phyloP scores from a whole-genome alignment of 2,329 filamentous ascomycete genomes.

The Decorospora gaudefroyi region DNA sequence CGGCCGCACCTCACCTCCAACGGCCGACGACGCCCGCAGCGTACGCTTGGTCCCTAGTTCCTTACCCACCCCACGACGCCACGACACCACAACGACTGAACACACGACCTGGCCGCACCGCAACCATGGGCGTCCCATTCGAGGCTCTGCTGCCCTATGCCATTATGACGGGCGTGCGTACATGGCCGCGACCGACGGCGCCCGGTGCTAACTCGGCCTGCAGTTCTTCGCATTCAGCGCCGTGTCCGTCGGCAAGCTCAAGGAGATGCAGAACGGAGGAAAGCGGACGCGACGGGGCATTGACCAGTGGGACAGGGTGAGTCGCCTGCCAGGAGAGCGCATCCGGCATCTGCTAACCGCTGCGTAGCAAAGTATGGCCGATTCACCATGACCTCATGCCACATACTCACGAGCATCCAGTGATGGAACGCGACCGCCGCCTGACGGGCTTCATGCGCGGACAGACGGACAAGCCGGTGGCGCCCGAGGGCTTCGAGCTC shows the following conservation, averaged over 20 bases:
- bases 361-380: slow-evolving; percentile 59
- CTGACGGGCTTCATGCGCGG: slow-evolving; percentile 65
- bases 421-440: slow-evolving; percentile 69
- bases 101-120: slow-evolving; percentile 36
- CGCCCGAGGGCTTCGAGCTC: slow-evolving; percentile 66
- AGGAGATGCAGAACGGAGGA: slow-evolving; percentile 65
- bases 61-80: slow-evolving; percentile 25
- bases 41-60: slow-evolving; percentile 12
- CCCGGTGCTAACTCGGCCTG: slow-evolving; percentile 26
- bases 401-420: slow-evolving; percentile 50
- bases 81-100: slow-evolving; percentile 26
- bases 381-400: slow-evolving; percentile 37
- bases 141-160: slow-evolving; percentile 68
- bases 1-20: slow-evolving; percentile 21
- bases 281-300: slow-evolving; percentile 64
- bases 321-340: slow-evolving; percentile 31
- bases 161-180: slow-evolving; percentile 64
- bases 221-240: slow-evolving; percentile 67
- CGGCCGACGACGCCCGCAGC: slow-evolving; percentile 25
- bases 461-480: slow-evolving; percentile 63
- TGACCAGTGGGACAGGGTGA: slow-evolving; percentile 68
- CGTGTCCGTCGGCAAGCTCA: slow-evolving; percentile 61
- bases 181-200: slow-evolving; percentile 14
- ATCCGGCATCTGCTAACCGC: slow-evolving; percentile 48
- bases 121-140: slow-evolving; percentile 67